Percentiles rank a stretch among this genome's conserved stretches.
phyloP scores from a whole-genome alignment of 2,329 filamentous ascomycete species.

The Thermomyces lanuginosus region DNA sequence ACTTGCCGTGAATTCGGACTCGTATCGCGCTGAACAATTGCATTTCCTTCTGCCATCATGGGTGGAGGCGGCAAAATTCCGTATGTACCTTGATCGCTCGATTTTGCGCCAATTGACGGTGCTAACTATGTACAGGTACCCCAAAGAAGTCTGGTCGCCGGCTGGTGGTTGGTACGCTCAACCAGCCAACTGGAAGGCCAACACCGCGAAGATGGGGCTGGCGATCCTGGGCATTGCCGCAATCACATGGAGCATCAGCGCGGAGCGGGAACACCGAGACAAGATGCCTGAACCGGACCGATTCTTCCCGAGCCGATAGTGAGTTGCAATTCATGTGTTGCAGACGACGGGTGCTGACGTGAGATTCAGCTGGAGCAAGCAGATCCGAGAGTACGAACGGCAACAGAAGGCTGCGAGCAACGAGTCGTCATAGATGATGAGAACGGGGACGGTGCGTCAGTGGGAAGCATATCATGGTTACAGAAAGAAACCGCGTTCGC shows the following conservation, averaged over 20 bases:
- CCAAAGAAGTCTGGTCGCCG: conserved; percentile 98
- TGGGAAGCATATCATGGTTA: conserved; percentile 8
- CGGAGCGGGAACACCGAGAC: conserved; percentile 54
- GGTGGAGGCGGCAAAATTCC: conserved; percentile 67
- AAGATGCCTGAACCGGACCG: conserved; percentile 59
- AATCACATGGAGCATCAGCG: conserved; percentile 54
- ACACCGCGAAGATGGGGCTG: conserved; percentile 62
- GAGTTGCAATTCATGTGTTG: conserved; percentile 24
- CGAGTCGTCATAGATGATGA: too few species aligned
- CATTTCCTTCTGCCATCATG: conserved; percentile 27
- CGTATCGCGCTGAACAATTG: conserved; percentile 7
- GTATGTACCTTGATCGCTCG: conserved; percentile 37
- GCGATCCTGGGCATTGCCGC: conserved; percentile 53
- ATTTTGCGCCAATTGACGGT: conserved; percentile 30
- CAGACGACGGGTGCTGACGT: conserved; percentile 5
- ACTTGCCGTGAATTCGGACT: too few species aligned
- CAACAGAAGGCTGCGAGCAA: conserved; percentile 29
- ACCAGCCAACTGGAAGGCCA: conserved; percentile 84
- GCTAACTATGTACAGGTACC: conserved; percentile 48
- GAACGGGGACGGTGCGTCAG: too few species aligned
- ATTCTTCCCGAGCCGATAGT: conserved; percentile 78
- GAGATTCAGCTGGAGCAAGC: conserved; percentile 47
- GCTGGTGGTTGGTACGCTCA: conserved; percentile 95
- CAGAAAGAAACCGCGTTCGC: conserved; percentile 21
- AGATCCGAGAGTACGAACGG: conserved; percentile 56